Conservation (phyloP, 164 flowering plant species). For the Taxillus chinensis region DNA sequence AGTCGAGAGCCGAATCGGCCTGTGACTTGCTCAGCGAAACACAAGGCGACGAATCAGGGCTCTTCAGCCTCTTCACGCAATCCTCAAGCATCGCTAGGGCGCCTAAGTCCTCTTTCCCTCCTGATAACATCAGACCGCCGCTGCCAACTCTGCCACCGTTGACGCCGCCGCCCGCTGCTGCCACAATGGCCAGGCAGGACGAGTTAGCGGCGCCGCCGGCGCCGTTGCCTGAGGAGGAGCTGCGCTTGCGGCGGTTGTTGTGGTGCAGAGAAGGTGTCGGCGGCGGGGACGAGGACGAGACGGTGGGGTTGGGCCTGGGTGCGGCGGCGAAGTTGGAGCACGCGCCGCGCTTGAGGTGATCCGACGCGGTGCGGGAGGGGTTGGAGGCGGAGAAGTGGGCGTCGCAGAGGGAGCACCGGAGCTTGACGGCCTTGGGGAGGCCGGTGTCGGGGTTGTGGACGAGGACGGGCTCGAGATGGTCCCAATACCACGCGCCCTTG, state of each 20-base stretch:
- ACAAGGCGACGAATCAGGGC: neutral
- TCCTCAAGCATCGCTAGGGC: neutral
- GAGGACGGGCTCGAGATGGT: constrained; percentile 1
- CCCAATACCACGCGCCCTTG: constrained; percentile 3
- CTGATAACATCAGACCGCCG: neutral
- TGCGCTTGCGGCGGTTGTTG: neutral
- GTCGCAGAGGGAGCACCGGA: neutral
- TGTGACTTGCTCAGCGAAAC: neutral
- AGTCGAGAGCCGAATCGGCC: neutral
- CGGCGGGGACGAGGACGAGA: neutral
- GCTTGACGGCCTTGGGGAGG: neutral
- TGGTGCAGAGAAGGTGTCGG: neutral
- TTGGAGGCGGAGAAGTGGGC: constrained; percentile 2
- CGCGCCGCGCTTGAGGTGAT: neutral
- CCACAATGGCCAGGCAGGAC: constrained; percentile 9
- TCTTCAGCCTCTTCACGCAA: neutral
- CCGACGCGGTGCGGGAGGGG: neutral
- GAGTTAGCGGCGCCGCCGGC: neutral
- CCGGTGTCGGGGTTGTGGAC: neutral
- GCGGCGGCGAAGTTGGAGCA: neutral
- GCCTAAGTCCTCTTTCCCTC: neutral
- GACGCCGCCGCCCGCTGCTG: neutral
- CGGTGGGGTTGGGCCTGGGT: neutral
- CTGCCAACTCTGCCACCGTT: neutral
- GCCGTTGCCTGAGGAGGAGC: neutral